Base-by-base conservation (phyloP, 2,329 filamentous ascomycete genomes). In the Cadophora gregata region DNA sequence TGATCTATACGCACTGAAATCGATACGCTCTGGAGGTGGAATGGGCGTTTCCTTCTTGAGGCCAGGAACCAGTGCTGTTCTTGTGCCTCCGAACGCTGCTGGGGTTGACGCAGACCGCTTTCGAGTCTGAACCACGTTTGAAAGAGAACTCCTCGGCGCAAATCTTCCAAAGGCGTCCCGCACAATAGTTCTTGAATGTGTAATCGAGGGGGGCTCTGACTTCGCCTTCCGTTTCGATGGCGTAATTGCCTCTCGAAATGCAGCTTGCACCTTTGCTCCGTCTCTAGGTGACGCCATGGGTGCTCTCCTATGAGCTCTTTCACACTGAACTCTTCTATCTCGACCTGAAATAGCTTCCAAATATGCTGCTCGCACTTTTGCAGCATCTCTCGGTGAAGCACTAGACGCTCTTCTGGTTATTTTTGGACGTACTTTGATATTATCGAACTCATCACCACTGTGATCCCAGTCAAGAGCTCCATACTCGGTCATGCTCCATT, bases 401-500 rank as follows among this genome's bases (percentile, higher is more conserved):
- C 29, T 29, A 24, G 64, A 66, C 24, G 12, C 27, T 25, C 56
- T 59, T 19, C 65, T 63, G 8, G 59, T 69, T n/a, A 60, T 64
- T 45, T 66, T 70, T 2, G 62, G 67, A 21, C 67, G 56, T 16
- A 66, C 38, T 24, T 63, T 21, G 38, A 67, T 67, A n/a, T 66
- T n/a, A 16, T 68, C 66, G 12, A 66, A 67, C 4, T 71, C 67
- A 48, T 67, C 56, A 27, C 55, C 60, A 56, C 56, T 68, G 27
- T 66, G 65, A 56, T 70, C 68, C 50, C 64, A 69, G n/a, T 67
- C 68, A 56, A 73, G 51, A 62, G 66, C 59, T 9, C 67, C 64
- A 29, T 71, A 62, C 8, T 67, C 45, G 21, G 63, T 62, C 31
- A 66, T 64, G 61, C 55, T 70, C 47, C 68, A 67, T 24, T 25